Conservation (phyloP, 805 yeast species). For the Martiniozyma abietophila region DNA sequence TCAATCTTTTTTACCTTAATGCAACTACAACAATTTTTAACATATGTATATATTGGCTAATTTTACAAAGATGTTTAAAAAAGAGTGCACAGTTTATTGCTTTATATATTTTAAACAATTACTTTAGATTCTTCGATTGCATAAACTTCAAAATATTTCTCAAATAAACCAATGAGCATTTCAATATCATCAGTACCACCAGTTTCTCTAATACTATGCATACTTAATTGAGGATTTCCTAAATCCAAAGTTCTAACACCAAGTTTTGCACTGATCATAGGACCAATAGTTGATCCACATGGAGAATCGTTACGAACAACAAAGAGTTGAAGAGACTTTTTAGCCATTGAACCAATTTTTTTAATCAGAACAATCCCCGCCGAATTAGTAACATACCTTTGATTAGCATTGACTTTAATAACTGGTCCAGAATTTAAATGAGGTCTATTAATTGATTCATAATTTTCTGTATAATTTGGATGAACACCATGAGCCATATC, state of each 20-base stretch:
- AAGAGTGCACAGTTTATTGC: too few species aligned
- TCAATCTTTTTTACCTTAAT: too few species aligned
- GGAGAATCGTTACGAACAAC: conserved; percentile 92
- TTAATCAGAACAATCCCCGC: conserved; percentile 77
- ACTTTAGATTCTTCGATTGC: conserved; percentile 33
- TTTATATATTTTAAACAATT: conserved; percentile 27
- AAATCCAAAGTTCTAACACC: conserved; percentile 84
- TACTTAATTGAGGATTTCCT: conserved; percentile 86
- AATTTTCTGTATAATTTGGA: conserved; percentile 74
- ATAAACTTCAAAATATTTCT: conserved; percentile 46
- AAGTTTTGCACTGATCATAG: conserved; percentile 76
- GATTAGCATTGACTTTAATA: conserved; percentile 88
- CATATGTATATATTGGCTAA: too few species aligned
- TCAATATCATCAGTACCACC: conserved; percentile 73
- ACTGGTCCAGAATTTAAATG: conserved; percentile 84
- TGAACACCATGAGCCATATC: conserved; percentile 98
- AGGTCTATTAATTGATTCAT: conserved; percentile 77
- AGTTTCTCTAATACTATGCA: conserved; percentile 92
- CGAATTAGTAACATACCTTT: conserved; percentile 89
- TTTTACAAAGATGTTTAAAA: too few species aligned
- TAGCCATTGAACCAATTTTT: conserved; percentile 53
- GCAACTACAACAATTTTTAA: too few species aligned
- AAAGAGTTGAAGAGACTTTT: conserved; percentile 82
- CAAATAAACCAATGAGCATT: conserved; percentile 51
- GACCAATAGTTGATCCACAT: conserved; percentile 96